Evolutionary conservation across 495 filamentous ascomycete genomes (phyloP).

Genomic region (Niebla homalea): DNA sequence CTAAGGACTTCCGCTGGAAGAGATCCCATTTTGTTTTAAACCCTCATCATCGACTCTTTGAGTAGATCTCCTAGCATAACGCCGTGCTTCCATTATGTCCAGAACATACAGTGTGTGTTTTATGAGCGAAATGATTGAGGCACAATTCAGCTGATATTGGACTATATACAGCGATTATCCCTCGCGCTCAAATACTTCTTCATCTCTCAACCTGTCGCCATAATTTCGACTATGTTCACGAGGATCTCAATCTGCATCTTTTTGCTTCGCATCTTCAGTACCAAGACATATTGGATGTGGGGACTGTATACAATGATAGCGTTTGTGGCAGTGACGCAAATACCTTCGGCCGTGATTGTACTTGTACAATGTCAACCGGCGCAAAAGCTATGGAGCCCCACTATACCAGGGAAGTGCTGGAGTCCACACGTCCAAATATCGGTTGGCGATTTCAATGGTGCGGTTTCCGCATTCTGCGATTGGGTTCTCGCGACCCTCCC

Average conservation of each 20-base stretch:
- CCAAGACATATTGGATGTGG: slow-evolving; percentile 22
- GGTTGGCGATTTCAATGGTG: slow-evolving; percentile 33
- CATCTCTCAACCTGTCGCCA: slow-evolving; percentile 32
- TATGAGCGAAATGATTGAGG: no score
- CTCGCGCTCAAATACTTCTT: slow-evolving; percentile 25
- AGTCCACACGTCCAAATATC: slow-evolving; percentile 23
- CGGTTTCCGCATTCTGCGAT: slow-evolving; percentile 28
- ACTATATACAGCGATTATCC: neutral
- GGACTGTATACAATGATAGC: slow-evolving; percentile 27
- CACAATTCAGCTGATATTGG: no score
- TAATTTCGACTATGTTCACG: slow-evolving; percentile 28
- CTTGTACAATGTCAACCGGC: slow-evolving; percentile 32
- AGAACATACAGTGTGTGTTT: no score
- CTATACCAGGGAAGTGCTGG: slow-evolving; percentile 26
- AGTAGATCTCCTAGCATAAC: no score
- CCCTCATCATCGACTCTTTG: no score
- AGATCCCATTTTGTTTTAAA: no score
- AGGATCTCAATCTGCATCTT: slow-evolving; percentile 35
- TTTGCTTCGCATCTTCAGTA: slow-evolving; percentile 30
- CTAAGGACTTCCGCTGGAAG: no score
- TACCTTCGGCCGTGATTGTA: slow-evolving; percentile 31
- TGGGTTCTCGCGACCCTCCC: slow-evolving; percentile 29
- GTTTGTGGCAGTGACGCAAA: slow-evolving; percentile 23
- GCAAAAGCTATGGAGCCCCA: slow-evolving; percentile 30
- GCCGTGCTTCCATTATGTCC: no score